Evolutionary conservation across 768 basidiomycete genomes (phyloP).

Genomic region (Leccinellum luteum): DNA sequence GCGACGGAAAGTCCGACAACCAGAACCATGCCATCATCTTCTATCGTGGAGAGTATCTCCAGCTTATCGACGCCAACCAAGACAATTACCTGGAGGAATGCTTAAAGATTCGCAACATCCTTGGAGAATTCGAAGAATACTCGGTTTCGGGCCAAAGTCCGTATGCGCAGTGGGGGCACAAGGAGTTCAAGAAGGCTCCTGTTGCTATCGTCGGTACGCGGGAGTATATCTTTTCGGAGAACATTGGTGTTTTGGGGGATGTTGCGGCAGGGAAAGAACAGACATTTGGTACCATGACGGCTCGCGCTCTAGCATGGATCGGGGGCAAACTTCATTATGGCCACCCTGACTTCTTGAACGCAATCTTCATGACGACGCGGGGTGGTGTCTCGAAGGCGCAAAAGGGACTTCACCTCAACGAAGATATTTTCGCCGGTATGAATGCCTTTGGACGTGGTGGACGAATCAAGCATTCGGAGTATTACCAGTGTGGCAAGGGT

Average conservation of each 20-base stretch:
- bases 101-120: constrained; percentile 95
- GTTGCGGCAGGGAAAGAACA: constrained; percentile 99
- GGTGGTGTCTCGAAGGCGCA: constrained; percentile 99
- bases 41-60: constrained; percentile 98
- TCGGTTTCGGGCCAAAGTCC: constrained; percentile 88
- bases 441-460: constrained; percentile 97
- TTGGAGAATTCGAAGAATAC: constrained; percentile 98
- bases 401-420: constrained; percentile 97
- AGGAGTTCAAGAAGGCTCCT: constrained; percentile 85
- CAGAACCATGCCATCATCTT: constrained; percentile 99
- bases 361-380: constrained; percentile 96
- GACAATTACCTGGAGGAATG: constrained; percentile 99
- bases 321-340: constrained; percentile 99
- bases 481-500: constrained; percentile 99
- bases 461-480: constrained; percentile 98
- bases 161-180: constrained; percentile 93
- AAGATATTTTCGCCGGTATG: constrained; percentile 99
- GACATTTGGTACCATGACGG: constrained; percentile 98
- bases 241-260: constrained; percentile 98
- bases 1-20: constrained; percentile 99
- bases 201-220: constrained; percentile 98
- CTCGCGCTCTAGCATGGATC: constrained; percentile 92
- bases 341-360: constrained; percentile 98
- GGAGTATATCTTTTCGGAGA: constrained; percentile 99
- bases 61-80: constrained; percentile 99